These are phyloP conservation scores for Clitopilus passeckerianus DNA, from an alignment of 768 basidiomycete species.

Conservation along the genomic window DNA sequence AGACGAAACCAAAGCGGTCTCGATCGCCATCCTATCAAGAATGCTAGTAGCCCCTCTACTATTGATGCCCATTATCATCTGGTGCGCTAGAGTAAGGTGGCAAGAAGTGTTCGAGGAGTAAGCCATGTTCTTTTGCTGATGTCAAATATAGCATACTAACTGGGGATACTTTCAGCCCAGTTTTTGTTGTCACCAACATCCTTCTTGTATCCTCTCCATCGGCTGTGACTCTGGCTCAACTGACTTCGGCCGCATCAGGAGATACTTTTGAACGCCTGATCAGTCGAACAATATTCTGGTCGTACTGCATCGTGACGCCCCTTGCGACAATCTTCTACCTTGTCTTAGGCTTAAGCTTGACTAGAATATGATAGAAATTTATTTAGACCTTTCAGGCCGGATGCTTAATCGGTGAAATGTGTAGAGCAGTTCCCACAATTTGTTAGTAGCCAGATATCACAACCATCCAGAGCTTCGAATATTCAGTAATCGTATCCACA, in stretches of 20 bases:
- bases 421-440: neutral
- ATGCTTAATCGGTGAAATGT: neutral
- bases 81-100: slow-evolving; percentile 53
- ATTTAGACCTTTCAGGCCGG: neutral
- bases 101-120: slow-evolving; percentile 73
- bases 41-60: slow-evolving; percentile 85
- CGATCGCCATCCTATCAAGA: slow-evolving; percentile 71
- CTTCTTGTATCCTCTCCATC: slow-evolving; percentile 82
- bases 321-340: slow-evolving; percentile 56
- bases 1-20: slow-evolving; percentile 80
- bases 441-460: neutral
- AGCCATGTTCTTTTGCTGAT: slow-evolving; percentile 23
- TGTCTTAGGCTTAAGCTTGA: slow-evolving; percentile 44
- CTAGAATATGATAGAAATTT: slow-evolving; percentile 16
- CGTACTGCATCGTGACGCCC: slow-evolving; percentile 62
- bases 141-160: neutral
- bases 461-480: neutral
- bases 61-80: slow-evolving; percentile 70
- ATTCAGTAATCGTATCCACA: neutral
- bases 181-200: slow-evolving; percentile 83
- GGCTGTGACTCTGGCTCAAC: slow-evolving; percentile 56
- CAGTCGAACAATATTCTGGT: slow-evolving; percentile 65
- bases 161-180: slow-evolving; percentile 47
- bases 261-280: slow-evolving; percentile 67
- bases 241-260: slow-evolving; percentile 17